phyloP scores from a whole-genome alignment of 495 filamentous ascomycete species.

The Gamarada debralockiae region DNA sequence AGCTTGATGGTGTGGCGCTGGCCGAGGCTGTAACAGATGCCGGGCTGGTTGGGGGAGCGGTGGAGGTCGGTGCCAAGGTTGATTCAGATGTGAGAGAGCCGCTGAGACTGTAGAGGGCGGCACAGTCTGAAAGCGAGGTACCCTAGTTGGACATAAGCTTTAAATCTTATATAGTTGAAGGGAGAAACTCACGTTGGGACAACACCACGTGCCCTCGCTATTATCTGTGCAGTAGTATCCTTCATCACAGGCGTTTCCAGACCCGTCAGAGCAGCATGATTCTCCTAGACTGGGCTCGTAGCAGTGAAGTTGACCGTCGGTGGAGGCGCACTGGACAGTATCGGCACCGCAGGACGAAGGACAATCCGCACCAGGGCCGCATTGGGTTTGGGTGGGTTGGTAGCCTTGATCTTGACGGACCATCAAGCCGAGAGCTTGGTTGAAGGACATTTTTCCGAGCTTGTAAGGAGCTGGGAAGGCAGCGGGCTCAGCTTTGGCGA shows the following conservation, averaged over 20 bases:
- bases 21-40: conserved; percentile 1
- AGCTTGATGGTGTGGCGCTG: not conserved
- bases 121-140: conserved; percentile 13
- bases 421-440: conserved; percentile 8
- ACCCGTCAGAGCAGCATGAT: no score
- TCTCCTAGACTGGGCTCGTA: no score
- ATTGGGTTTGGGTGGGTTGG: conserved; percentile 9
- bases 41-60: not conserved
- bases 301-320: no score
- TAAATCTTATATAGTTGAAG: no score
- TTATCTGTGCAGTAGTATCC: no score
- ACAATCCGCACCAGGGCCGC: conserved; percentile 11
- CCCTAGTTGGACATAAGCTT: conserved; percentile 14
- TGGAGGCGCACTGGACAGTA: no score
- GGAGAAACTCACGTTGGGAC: no score
- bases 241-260: no score
- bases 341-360: no score
- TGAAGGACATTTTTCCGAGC: conserved; percentile 11
- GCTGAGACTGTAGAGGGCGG: conserved; percentile 10
- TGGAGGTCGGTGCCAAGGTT: not conserved
- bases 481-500: conserved; percentile 8
- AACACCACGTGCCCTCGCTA: no score
- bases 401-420: conserved; percentile 17
- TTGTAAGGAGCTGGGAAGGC: conserved; percentile 5
- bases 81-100: conserved; percentile 8